Base-by-base conservation (phyloP, 495 filamentous ascomycete species). In the Pseudotulostoma volvatum region DNA sequence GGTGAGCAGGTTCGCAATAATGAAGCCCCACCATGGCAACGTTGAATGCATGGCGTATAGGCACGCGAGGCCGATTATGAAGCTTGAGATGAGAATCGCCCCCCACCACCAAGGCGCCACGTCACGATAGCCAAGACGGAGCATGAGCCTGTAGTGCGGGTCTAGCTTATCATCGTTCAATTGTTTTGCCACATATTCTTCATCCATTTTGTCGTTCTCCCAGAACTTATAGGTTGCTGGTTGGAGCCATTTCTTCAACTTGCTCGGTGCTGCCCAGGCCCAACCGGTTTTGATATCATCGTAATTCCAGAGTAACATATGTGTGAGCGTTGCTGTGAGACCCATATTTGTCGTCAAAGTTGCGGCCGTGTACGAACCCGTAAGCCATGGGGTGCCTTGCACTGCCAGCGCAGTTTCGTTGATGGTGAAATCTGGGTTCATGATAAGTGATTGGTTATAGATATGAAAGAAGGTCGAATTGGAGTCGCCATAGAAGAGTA, bases 1-100 rank as follows among this genome's bases (percentile, higher is more conserved):
- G 1, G 57, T 53, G 19, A 66, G 45, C n/a, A 67, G 16, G 13
- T 39, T 54, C 18, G 62, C 44, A 19, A 73, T 31, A 16, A 73
- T 51, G 46, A 60, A 70, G 2, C 63, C 67, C 69, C 66, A 72
- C 40, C 45, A 56, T 0, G 69, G 65, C 17, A 71, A 49, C 1
- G 69, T 71, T 1, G 62, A 57, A 15, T 62, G 51, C 19, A 59
- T 55, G 33, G 44, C 44, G 36, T 63, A 57, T 32, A 58, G 54
- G 16, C 46, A 50, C n/a, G 51, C 49, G 11, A 72, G 41, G n/a
- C 60, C 69, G 7, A 63, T 56, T 28, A 62, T 44, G 40, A 63
- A 60, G 34, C 56, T 59, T 18, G 55, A 23, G 15, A 63, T 41
- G 13, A 73, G 46, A 8, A 67, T 48, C 1, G 37, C 36, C 3